These are phyloP conservation scores for Candida freyschussii DNA, from an alignment of 1,139 yeast species.

Conservation along the genomic window DNA sequence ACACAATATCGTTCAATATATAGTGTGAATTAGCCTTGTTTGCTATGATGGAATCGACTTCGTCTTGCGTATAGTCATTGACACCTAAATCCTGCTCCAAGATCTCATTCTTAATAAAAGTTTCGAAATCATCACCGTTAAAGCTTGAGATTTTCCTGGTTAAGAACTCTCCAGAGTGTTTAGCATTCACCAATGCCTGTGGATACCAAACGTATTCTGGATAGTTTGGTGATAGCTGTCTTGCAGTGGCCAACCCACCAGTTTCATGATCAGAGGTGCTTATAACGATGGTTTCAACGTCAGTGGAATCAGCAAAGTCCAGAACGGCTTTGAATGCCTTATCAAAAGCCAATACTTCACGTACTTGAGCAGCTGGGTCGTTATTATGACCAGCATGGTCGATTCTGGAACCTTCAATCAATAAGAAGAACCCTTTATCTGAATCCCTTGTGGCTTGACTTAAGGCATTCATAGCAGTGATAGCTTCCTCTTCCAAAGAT, in stretches of 20 bases:
- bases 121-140: conserved; percentile 31
- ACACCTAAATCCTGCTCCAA: conserved; percentile 59
- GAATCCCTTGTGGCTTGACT: conserved; percentile 58
- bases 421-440: conserved; percentile 73
- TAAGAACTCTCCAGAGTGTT: conserved; percentile 71
- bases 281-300: conserved; percentile 66
- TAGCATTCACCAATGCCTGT: conserved; percentile 55
- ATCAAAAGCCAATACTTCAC: conserved; percentile 74
- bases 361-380: conserved; percentile 83
- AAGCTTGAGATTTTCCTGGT: conserved; percentile 35
- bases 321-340: conserved; percentile 66
- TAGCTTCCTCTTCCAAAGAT: conserved; percentile 67
- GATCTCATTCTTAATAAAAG: conserved; percentile 47
- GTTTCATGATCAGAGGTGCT: conserved; percentile 91
- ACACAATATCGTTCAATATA: conserved; percentile 54
- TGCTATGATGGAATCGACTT: conserved; percentile 34
- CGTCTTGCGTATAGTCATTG: conserved; percentile 45
- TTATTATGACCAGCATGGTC: conserved; percentile 91
- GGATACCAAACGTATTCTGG: conserved; percentile 81
- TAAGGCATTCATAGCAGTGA: conserved; percentile 63
- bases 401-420: conserved; percentile 84
- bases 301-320: conserved; percentile 57
- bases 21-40: conserved; percentile 30
- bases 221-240: conserved; percentile 56
- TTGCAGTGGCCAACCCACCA: conserved; percentile 76